phyloP scores from a whole-genome alignment of 495 filamentous ascomycete species.

The Xylaria castorea region DNA sequence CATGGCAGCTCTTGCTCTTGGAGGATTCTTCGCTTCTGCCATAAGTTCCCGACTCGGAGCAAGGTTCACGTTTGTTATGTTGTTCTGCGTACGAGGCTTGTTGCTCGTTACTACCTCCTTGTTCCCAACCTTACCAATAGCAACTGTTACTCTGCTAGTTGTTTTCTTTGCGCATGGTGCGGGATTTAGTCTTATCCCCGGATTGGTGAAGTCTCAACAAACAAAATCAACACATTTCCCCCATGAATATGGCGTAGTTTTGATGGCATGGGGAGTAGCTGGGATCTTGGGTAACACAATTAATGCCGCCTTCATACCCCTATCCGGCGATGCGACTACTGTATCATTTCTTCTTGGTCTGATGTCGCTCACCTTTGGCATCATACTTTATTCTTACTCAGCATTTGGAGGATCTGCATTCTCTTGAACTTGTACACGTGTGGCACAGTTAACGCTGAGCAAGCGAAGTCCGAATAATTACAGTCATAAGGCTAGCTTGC shows the following conservation, averaged over 20 bases:
- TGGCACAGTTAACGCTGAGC: too few species aligned
- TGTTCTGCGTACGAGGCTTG: constrained; percentile 3
- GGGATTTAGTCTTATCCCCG: constrained; percentile 9
- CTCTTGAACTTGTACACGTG: too few species aligned
- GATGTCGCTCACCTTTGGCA: not conserved
- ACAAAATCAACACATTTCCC: not conserved
- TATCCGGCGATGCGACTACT: not conserved
- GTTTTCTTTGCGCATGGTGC: constrained; percentile 1
- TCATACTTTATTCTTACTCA: not conserved
- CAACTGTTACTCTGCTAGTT: constrained; percentile 7
- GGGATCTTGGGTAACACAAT: not conserved
- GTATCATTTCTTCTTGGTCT: not conserved
- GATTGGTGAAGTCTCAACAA: constrained; percentile 1
- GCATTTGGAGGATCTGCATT: too few species aligned
- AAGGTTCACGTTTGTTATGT: not conserved
- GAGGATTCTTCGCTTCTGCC: not conserved
- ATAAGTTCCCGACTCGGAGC: constrained; percentile 5
- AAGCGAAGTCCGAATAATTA: not conserved
- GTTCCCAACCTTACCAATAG: not conserved
- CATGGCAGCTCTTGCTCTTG: not conserved
- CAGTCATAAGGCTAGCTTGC: not conserved
- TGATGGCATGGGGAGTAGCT: constrained; percentile 13
- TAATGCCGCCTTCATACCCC: not conserved
- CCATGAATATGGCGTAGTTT: constrained; percentile 6
- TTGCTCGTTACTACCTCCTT: not conserved